phyloP scores from a whole-genome alignment of 2,329 filamentous ascomycete genomes.

The Fusarium sacchari region DNA sequence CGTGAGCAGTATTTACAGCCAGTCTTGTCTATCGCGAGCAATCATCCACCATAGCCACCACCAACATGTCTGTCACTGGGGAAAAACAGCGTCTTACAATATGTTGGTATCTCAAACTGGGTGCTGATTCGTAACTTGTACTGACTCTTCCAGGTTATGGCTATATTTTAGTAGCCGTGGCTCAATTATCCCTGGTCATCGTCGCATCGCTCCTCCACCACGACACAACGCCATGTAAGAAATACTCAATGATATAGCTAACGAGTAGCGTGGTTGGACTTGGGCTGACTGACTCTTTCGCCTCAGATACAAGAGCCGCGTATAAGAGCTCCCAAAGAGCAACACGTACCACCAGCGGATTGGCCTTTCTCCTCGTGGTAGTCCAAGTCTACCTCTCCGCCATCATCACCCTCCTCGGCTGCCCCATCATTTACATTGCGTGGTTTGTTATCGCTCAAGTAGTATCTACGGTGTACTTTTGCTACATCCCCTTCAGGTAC shows the following conservation, averaged over 20 bases:
- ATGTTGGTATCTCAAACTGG: background rate
- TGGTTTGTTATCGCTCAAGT: background rate
- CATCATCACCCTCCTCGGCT: background rate
- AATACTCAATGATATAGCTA: background rate
- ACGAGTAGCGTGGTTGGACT: too few species aligned
- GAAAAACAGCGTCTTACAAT: background rate
- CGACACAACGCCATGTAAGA: background rate
- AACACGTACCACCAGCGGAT: background rate
- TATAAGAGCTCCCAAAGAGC: background rate
- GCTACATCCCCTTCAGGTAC: background rate
- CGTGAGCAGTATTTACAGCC: too few species aligned
- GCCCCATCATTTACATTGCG: background rate
- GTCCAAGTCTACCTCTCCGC: constrained; percentile 2
- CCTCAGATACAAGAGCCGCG: too few species aligned
- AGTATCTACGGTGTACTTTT: background rate
- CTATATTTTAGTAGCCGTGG: background rate
- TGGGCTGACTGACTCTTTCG: background rate
- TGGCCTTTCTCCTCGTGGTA: background rate
- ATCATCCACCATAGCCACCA: background rate
- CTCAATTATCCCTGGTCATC: background rate
- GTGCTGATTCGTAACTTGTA: background rate
- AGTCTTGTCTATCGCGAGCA: background rate
- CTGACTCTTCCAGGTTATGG: background rate
- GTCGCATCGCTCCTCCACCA: background rate
- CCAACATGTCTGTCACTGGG: background rate